Evolutionary conservation across 1,284 basidiomycete genomes (phyloP).

Genomic region (Heterobasidion occidentale): DNA sequence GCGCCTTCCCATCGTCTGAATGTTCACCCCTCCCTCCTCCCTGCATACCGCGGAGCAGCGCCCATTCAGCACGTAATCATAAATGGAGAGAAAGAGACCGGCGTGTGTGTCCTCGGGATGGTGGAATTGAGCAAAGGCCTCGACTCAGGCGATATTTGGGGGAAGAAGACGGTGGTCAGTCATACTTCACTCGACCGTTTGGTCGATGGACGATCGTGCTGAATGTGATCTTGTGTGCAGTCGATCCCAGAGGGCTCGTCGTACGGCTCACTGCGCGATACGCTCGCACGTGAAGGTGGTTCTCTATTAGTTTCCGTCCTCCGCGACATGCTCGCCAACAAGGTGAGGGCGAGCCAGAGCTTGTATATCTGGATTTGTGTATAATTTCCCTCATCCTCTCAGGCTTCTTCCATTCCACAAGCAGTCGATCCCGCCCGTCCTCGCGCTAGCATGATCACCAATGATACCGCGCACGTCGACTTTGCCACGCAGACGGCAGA

Average conservation of each 20-base stretch:
- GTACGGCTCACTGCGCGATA: constrained; percentile 52
- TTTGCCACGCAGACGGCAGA: constrained; percentile 51
- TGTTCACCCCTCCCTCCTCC: constrained; percentile 88
- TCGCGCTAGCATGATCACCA: background rate
- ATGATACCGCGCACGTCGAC: constrained; percentile 44
- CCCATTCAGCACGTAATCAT: constrained; percentile 86
- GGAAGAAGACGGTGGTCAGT: constrained; percentile 33
- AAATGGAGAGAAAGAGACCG: constrained; percentile 52
- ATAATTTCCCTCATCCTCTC: background rate
- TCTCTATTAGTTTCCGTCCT: constrained; percentile 65
- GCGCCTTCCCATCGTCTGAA: constrained; percentile 65
- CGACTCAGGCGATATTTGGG: constrained; percentile 59
- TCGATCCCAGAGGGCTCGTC: constrained; percentile 36
- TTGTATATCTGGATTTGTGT: background rate
- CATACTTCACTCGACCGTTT: background rate
- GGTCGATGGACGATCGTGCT: background rate
- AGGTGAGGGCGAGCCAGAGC: constrained; percentile 27
- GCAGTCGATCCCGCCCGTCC: background rate
- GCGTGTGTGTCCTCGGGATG: constrained; percentile 68
- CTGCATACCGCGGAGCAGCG: constrained; percentile 84
- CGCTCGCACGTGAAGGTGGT: constrained; percentile 61
- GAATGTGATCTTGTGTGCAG: constrained; percentile 24
- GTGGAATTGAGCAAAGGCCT: constrained; percentile 47
- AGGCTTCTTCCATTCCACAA: constrained; percentile 10
- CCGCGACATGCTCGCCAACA: constrained; percentile 49